Conservation (phyloP, 176 grass and related monocot species). For the Panicum miliaceum region DNA sequence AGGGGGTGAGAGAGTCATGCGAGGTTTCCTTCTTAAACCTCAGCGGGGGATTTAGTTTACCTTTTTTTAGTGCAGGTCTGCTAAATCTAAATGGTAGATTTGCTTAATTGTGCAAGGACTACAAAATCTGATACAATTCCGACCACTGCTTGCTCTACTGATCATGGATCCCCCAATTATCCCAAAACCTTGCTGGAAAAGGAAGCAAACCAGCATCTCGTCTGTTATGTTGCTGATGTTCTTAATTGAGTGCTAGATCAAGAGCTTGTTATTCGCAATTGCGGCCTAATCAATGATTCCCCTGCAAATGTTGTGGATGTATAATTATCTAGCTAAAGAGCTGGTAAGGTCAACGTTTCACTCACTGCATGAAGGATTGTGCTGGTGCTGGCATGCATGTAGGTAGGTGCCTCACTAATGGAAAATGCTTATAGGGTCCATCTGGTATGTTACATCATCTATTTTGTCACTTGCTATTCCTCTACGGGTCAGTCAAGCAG, state of each 20-base stretch:
- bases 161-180: background rate
- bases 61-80: background rate
- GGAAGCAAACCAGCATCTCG: background rate
- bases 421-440: background rate
- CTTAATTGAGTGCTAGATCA: conserved; percentile 24
- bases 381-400: background rate
- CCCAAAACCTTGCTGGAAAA: background rate
- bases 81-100: background rate
- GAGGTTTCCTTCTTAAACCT: conserved; percentile 22
- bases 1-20: background rate
- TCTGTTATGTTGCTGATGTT: background rate
- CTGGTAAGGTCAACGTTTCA: background rate
- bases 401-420: background rate
- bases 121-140: background rate
- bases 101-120: background rate
- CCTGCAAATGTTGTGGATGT: no score
- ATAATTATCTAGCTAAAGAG: background rate
- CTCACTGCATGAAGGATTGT: background rate
- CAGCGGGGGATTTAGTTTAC: background rate
- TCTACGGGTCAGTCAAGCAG: background rate
- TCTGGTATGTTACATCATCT: background rate
- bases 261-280: background rate
- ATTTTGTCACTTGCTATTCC: background rate
- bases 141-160: background rate
- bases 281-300: background rate